phyloP scores from a whole-genome alignment of 2,329 filamentous ascomycete genomes.

The Beauveria varroae region DNA sequence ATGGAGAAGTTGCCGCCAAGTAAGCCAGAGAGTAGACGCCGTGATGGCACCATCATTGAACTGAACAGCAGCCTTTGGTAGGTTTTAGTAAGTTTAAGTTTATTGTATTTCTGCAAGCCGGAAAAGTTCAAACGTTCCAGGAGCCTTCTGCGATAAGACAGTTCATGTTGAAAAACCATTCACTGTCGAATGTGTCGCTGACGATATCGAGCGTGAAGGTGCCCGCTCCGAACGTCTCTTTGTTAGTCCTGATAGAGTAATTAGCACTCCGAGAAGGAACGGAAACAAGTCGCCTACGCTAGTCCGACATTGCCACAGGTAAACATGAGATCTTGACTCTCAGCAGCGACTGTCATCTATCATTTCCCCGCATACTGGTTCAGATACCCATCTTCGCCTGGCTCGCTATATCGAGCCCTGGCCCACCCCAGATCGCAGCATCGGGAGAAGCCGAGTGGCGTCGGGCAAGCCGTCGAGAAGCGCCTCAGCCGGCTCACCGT shows the following conservation, averaged over 20 bases:
- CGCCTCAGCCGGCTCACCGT: too few relatives aligned
- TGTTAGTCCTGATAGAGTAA: not conserved
- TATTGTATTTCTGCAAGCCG: not conserved
- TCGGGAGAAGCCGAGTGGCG: not conserved
- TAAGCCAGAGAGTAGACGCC: constrained; percentile 11
- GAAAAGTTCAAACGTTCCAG: not conserved
- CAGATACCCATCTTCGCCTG: too few relatives aligned
- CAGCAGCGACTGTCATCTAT: not conserved
- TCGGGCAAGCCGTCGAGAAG: not conserved
- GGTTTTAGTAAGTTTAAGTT: not conserved
- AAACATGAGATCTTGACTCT: constrained; percentile 7
- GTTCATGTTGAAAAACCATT: constrained; percentile 45
- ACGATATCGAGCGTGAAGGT: constrained; percentile 5
- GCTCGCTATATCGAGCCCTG: not conserved
- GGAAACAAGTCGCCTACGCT: not conserved
- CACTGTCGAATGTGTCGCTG: constrained; percentile 22
- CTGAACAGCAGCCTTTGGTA: not conserved
- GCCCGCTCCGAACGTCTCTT: not conserved
- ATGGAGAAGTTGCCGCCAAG: constrained; percentile 41
- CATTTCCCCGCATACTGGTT: not conserved
- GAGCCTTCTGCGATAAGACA: constrained; percentile 38
- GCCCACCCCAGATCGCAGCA: not conserved
- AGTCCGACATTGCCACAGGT: constrained; percentile 7
- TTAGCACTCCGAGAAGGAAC: not conserved
- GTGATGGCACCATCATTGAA: constrained; percentile 7